A percentile compares a stretch with the other conserved stretches of the same genome.
These are phyloP conservation scores for Trichosporon sp. DNA, from an alignment of 1,284 basidiomycete species.

Conservation along the genomic window DNA sequence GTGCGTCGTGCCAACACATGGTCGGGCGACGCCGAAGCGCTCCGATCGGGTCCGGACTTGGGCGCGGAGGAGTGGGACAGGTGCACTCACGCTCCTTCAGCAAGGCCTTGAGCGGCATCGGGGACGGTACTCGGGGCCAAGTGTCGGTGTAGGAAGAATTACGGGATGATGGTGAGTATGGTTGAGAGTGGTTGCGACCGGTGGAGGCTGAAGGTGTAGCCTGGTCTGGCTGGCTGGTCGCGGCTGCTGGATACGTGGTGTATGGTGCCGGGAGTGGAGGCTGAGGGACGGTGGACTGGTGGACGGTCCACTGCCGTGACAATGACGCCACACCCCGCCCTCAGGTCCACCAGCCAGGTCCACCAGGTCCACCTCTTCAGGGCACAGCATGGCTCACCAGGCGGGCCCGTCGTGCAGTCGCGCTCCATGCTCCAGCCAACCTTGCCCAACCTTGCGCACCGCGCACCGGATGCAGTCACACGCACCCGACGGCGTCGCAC, in stretches of 20 bases:
- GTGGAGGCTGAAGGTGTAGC: neutral
- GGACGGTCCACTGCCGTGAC: neutral
- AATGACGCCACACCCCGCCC: neutral
- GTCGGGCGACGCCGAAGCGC: neutral
- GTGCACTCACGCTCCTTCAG: slow-evolving; percentile 44
- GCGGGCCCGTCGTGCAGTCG: too few relatives aligned
- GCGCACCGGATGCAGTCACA: neutral
- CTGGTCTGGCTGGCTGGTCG: too few relatives aligned
- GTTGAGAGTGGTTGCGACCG: neutral
- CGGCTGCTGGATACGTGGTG: neutral
- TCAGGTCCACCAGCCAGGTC: neutral
- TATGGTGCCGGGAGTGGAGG: neutral
- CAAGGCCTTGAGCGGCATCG: slow-evolving; percentile 44
- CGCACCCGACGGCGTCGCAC: neutral
- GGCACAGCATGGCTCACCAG: neutral
- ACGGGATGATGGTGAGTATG: neutral
- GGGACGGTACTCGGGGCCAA: neutral
- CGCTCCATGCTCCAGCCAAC: neutral
- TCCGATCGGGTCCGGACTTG: neutral
- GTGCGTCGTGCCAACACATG: neutral
- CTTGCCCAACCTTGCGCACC: neutral
- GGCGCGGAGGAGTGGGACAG: neutral
- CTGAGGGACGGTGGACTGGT: neutral
- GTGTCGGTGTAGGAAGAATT: neutral
- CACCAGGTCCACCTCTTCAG: neutral